Conservation (phyloP, 441 rosid genomes). For the Iberis amara region DNA sequence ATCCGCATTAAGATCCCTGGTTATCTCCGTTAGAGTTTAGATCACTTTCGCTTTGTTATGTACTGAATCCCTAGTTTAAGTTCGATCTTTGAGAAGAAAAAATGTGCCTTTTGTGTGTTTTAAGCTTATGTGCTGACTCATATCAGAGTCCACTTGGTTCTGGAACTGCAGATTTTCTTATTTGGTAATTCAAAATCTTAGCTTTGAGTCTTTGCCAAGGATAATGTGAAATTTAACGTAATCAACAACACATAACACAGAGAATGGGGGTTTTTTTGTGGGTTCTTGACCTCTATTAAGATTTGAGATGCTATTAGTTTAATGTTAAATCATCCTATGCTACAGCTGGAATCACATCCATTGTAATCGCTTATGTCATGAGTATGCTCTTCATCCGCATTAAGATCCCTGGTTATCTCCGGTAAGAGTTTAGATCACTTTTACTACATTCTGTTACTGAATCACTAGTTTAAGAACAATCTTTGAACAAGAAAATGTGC, state of each 20-base stretch:
- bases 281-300: too few species aligned
- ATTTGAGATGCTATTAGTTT: too few species aligned
- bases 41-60: neutral
- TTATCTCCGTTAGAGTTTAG: constrained; percentile 42
- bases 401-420: constrained; percentile 89
- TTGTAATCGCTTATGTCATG: constrained; percentile 78
- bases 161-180: too few species aligned
- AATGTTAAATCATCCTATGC: constrained; percentile 71
- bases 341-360: constrained; percentile 63
- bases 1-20: constrained; percentile 95
- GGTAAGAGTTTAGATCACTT: constrained; percentile 14
- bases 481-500: too few species aligned
- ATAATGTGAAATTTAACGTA: too few species aligned
- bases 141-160: too few species aligned
- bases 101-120: constrained; percentile 2
- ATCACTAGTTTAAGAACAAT: neutral
- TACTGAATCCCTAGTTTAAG: constrained; percentile 7
- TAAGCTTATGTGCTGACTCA: neutral
- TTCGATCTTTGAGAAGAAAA: constrained; percentile 7
- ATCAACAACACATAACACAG: too few species aligned
- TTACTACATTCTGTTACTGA: neutral
- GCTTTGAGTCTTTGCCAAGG: too few species aligned
- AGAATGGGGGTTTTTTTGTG: too few species aligned
- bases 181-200: too few species aligned
- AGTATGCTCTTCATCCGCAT: constrained; percentile 91